Evolutionary conservation across 2,329 filamentous ascomycete genomes (phyloP).

Genomic region (Alternaria infectoria): DNA sequence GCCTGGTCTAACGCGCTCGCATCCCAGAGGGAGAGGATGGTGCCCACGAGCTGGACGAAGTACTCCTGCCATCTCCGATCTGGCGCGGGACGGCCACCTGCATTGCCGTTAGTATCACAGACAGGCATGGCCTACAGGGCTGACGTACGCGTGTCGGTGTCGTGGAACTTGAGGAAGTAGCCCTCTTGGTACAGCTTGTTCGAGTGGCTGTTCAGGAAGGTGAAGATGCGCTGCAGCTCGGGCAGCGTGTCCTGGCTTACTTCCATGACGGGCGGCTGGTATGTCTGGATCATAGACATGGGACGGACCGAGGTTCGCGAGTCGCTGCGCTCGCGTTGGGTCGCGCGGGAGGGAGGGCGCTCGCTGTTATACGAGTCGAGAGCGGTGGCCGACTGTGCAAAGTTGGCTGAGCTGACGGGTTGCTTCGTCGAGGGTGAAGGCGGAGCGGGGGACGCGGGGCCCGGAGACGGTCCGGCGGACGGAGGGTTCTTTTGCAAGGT

Average conservation of each 20-base stretch:
- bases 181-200: slow-evolving; percentile 98
- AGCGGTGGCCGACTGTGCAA: slow-evolving; percentile 38
- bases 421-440: slow-evolving; percentile 38
- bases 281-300: slow-evolving; percentile 83
- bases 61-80: slow-evolving; percentile 95
- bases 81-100: slow-evolving; percentile 83
- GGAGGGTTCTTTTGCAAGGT: slow-evolving; percentile 31
- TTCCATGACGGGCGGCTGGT: slow-evolving; percentile 86
- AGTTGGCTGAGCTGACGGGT: slow-evolving; percentile 22
- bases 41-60: slow-evolving; percentile 95
- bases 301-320: slow-evolving; percentile 68
- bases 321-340: slow-evolving; percentile 54
- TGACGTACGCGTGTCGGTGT: slow-evolving; percentile 84
- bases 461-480: slow-evolving; percentile 32
- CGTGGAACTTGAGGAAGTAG: slow-evolving; percentile 95
- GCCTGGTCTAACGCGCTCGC: slow-evolving; percentile 88
- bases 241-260: slow-evolving; percentile 84
- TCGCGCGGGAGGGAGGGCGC: slow-evolving; percentile 39
- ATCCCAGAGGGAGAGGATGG: slow-evolving; percentile 94
- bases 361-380: slow-evolving; percentile 37
- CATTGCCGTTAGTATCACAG: slow-evolving; percentile 30
- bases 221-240: slow-evolving; percentile 93
- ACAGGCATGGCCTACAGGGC: background rate
- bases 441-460: slow-evolving; percentile 43
- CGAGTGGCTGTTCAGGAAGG: slow-evolving; percentile 88